A percentile compares a stretch with the other conserved stretches of the same genome.
Evolutionary conservation across 257 asterid genomes (phyloP).

Genomic region (Gentiana dahurica): DNA sequence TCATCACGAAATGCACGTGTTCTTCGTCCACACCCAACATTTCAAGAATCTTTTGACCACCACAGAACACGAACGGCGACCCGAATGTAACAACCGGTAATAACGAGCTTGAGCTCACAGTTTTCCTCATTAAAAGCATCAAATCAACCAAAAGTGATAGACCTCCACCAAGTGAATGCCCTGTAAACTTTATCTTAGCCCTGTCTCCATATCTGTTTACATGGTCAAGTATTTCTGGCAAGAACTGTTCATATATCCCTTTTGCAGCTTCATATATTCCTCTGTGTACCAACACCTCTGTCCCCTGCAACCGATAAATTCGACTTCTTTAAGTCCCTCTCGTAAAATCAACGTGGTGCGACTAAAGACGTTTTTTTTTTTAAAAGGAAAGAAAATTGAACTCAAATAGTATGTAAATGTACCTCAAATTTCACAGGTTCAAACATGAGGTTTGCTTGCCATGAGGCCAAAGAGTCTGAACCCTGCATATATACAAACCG

Average conservation of each 20-base stretch:
- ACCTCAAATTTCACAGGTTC: constrained; percentile 85
- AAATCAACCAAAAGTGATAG: constrained; percentile 74
- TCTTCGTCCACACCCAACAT: constrained; percentile 54
- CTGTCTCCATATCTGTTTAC: constrained; percentile 41
- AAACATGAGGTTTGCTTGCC: constrained; percentile 90
- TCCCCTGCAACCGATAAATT: constrained; percentile 32
- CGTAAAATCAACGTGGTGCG: no score
- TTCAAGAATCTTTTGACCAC: constrained; percentile 57
- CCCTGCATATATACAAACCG: constrained; percentile 35
- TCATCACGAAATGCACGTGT: constrained; percentile 66
- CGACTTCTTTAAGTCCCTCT: not conserved
- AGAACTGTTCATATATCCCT: constrained; percentile 71
- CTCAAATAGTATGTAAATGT: constrained; percentile 2
- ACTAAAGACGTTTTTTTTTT: no score
- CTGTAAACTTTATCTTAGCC: constrained; percentile 77
- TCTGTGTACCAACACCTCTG: constrained; percentile 66
- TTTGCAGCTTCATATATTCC: constrained; percentile 96
- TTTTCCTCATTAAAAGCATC: constrained; percentile 60
- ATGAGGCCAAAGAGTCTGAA: constrained; percentile 76
- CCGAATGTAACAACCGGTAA: constrained; percentile 89
- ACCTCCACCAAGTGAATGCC: constrained; percentile 96
- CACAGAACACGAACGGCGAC: constrained; percentile 77
- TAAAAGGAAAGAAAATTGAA: no score
- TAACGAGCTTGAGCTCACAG: constrained; percentile 35
- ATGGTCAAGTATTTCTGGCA: constrained; percentile 67